Evolutionary conservation across 2,329 filamentous ascomycete genomes (phyloP).

Genomic region (Aureobasidium vineae): DNA sequence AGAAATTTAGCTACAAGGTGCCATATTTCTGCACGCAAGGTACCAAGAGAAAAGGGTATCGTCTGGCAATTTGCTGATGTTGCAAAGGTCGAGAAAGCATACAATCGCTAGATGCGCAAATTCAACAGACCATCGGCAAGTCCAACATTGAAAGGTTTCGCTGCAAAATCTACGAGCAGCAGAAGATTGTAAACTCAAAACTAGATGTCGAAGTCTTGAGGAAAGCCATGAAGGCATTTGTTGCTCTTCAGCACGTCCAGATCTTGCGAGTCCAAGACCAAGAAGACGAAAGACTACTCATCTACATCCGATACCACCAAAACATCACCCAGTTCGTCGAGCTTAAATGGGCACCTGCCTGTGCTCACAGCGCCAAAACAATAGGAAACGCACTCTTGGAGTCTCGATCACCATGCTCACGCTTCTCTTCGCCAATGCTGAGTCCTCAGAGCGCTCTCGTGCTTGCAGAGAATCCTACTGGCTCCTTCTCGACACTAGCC

Average conservation of each 20-base stretch:
- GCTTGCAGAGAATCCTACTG: constrained; percentile 49
- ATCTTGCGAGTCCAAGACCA: constrained; percentile 62
- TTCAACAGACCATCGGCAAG: constrained; percentile 31
- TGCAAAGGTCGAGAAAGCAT: constrained; percentile 19
- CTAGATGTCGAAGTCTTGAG: constrained; percentile 55
- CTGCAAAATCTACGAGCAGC: constrained; percentile 51
- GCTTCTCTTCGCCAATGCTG: constrained; percentile 63
- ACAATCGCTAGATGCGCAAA: constrained; percentile 30
- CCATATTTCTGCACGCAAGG: constrained; percentile 59
- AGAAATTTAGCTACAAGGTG: constrained; percentile 61
- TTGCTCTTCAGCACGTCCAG: constrained; percentile 62
- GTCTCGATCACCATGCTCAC: constrained; percentile 56
- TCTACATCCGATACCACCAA: constrained; percentile 52
- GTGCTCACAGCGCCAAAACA: constrained; percentile 59
- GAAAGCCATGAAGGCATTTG: constrained; percentile 58
- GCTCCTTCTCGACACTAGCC: constrained; percentile 53
- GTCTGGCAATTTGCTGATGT: background rate
- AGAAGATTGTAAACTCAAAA: constrained; percentile 50
- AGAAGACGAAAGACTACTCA: constrained; percentile 55
- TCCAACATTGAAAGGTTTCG: constrained; percentile 45
- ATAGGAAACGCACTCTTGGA: constrained; percentile 58
- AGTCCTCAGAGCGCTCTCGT: constrained; percentile 58
- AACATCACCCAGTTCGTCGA: constrained; percentile 48
- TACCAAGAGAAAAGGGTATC: constrained; percentile 33
- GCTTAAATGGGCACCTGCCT: constrained; percentile 62